Evolutionary conservation across 495 filamentous ascomycete genomes (phyloP).

Genomic region (Neurospora terricola): DNA sequence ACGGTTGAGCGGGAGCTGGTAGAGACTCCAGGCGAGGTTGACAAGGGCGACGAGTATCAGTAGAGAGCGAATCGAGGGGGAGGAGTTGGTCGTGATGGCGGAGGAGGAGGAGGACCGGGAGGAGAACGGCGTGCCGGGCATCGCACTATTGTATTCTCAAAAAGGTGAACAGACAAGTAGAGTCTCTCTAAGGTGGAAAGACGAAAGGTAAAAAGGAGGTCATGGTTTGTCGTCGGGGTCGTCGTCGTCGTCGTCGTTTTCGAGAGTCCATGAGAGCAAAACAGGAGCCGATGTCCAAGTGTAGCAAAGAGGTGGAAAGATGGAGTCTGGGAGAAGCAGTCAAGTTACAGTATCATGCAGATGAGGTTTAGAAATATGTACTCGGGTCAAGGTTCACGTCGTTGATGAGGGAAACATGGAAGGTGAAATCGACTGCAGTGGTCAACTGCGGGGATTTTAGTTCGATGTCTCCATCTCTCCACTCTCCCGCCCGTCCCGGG

Average conservation of each 20-base stretch:
- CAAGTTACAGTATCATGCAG: background rate
- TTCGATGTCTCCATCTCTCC: background rate
- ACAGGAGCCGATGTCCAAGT: background rate
- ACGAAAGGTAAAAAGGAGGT: background rate
- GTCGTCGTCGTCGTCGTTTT: background rate
- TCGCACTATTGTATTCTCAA: background rate
- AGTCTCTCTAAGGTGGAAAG: background rate
- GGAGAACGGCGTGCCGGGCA: background rate
- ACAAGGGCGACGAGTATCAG: constrained; percentile 31
- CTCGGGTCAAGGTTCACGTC: background rate
- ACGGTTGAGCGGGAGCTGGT: constrained; percentile 37
- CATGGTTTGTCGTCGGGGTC: background rate
- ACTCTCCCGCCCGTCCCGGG: background rate
- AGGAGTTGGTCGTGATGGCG: background rate
- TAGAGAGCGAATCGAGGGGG: constrained; percentile 18
- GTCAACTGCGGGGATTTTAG: background rate
- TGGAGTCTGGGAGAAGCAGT: background rate
- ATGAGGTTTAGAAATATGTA: background rate
- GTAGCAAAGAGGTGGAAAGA: background rate
- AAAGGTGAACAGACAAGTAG: background rate
- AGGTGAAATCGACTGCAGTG: background rate
- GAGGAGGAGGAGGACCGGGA: background rate
- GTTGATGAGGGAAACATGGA: background rate
- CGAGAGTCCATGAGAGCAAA: background rate
- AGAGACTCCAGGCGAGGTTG: constrained; percentile 34